Percentiles rank a stretch among this genome's conserved stretches.
Evolutionary conservation across 306 rosid genomes (phyloP).

Genomic region (Nissolia schottii): DNA sequence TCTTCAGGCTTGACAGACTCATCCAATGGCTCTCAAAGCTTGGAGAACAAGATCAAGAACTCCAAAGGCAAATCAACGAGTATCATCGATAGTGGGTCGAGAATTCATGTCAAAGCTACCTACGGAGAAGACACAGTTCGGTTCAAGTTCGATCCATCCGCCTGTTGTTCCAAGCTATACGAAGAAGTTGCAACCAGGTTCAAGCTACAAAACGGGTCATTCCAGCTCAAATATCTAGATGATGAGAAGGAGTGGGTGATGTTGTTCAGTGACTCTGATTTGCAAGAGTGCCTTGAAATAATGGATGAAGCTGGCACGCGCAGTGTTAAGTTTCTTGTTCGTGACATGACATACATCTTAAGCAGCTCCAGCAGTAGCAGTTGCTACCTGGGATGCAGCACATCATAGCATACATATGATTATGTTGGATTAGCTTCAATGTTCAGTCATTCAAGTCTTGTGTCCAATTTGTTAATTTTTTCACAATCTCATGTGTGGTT

Average conservation of each 20-base stretch:
- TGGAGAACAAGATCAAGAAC: constrained; percentile 43
- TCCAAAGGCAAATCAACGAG: constrained; percentile 34
- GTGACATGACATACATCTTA: constrained; percentile 41
- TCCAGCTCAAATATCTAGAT: constrained; percentile 74
- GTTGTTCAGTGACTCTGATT: constrained; percentile 62
- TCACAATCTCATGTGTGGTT: not conserved
- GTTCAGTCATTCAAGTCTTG: not conserved
- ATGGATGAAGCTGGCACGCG: constrained; percentile 52
- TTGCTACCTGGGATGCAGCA: constrained; percentile 44
- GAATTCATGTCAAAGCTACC: constrained; percentile 66
- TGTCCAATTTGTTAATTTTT: not conserved
- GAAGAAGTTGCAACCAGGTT: constrained; percentile 74
- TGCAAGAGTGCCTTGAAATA: constrained; percentile 74
- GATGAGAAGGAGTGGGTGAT: constrained; percentile 93
- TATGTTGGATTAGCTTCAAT: constrained; percentile 13
- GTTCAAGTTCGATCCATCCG: constrained; percentile 62
- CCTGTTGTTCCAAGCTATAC: constrained; percentile 53
- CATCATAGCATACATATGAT: constrained; percentile 29
- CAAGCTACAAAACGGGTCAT: constrained; percentile 59
- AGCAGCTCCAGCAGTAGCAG: constrained; percentile 64
- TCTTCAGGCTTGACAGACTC: constrained; percentile 64
- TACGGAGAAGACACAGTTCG: constrained; percentile 66
- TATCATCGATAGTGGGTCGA: constrained; percentile 43
- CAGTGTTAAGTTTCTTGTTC: constrained; percentile 61
- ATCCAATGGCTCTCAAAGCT: constrained; percentile 50